phyloP scores from a whole-genome alignment of 805 yeast genomes.

The Candida hispaniensis region DNA sequence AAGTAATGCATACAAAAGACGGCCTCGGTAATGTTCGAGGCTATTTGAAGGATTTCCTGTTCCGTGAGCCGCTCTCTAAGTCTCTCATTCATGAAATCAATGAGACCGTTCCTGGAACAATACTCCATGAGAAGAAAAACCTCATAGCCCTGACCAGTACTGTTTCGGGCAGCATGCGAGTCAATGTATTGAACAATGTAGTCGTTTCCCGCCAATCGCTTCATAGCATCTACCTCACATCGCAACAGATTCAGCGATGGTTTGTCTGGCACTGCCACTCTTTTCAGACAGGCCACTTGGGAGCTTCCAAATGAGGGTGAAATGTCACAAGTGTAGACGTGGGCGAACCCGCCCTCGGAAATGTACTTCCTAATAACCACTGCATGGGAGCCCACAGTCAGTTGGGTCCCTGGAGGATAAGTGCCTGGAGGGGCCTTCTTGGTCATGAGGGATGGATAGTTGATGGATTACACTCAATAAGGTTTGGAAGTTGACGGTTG shows the following conservation, averaged over 20 bases:
- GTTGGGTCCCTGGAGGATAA: slow-evolving; percentile 62
- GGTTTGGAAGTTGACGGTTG: no score
- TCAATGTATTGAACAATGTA: slow-evolving; percentile 86
- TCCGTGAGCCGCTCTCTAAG: slow-evolving; percentile 69
- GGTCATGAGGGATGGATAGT: slow-evolving; percentile 13
- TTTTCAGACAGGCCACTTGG: slow-evolving; percentile 67
- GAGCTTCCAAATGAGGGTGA: slow-evolving; percentile 48
- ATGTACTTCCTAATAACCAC: slow-evolving; percentile 60
- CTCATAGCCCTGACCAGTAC: slow-evolving; percentile 48
- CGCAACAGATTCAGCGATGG: slow-evolving; percentile 67
- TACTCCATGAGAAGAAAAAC: slow-evolving; percentile 87
- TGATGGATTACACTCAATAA: no score
- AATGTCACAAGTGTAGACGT: slow-evolving; percentile 72
- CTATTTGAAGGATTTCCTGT: slow-evolving; percentile 66
- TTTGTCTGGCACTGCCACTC: slow-evolving; percentile 93
- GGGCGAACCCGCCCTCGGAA: slow-evolving; percentile 91
- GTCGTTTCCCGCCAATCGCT: slow-evolving; percentile 64
- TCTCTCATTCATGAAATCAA: slow-evolving; percentile 80
- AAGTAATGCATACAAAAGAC: slow-evolving; percentile 75
- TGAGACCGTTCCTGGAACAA: slow-evolving; percentile 75
- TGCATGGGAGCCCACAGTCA: slow-evolving; percentile 76
- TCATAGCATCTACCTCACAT: slow-evolving; percentile 97
- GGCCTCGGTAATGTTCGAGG: slow-evolving; percentile 72
- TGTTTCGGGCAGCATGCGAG: slow-evolving; percentile 79
- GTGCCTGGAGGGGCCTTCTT: slow-evolving; percentile 44